Evolutionary conservation across 2,329 filamentous ascomycete genomes (phyloP).

Genomic region (Geosmithia morbida): DNA sequence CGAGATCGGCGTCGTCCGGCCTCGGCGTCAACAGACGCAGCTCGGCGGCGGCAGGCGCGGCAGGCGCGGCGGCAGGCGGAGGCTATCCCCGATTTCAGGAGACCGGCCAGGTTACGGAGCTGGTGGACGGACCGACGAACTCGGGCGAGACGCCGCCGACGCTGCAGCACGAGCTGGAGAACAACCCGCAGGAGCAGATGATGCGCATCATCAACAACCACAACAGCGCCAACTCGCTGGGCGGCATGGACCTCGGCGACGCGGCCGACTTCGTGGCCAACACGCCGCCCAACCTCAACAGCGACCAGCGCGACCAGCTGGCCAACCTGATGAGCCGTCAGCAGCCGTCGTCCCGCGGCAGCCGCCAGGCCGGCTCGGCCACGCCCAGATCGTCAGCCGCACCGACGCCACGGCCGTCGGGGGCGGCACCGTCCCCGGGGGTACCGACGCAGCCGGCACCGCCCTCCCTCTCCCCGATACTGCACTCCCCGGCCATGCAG

Average conservation of each 20-base stretch:
- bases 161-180: conserved; percentile 39
- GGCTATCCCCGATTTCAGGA: conserved; percentile 8
- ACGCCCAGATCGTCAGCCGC: neutral
- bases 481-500: conserved; percentile 26
- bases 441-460: too few relatives aligned
- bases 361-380: neutral
- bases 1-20: conserved; percentile 7
- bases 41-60: too few relatives aligned
- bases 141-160: conserved; percentile 31
- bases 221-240: conserved; percentile 33
- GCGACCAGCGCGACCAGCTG: conserved; percentile 43
- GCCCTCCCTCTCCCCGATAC: conserved; percentile 32
- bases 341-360: conserved; percentile 3
- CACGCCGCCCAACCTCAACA: conserved; percentile 36
- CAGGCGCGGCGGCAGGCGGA: too few relatives aligned
- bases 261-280: conserved; percentile 34
- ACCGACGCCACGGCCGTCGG: conserved; percentile 3
- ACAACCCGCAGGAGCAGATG: conserved; percentile 45
- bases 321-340: conserved; percentile 44
- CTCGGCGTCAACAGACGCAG: too few relatives aligned
- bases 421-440: conserved; percentile 6
- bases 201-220: conserved; percentile 53
- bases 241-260: conserved; percentile 37
- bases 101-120: conserved; percentile 44
- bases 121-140: too few relatives aligned